phyloP scores from a whole-genome alignment of 2,329 filamentous ascomycete species.

The Gaeumannomyces tritici region DNA sequence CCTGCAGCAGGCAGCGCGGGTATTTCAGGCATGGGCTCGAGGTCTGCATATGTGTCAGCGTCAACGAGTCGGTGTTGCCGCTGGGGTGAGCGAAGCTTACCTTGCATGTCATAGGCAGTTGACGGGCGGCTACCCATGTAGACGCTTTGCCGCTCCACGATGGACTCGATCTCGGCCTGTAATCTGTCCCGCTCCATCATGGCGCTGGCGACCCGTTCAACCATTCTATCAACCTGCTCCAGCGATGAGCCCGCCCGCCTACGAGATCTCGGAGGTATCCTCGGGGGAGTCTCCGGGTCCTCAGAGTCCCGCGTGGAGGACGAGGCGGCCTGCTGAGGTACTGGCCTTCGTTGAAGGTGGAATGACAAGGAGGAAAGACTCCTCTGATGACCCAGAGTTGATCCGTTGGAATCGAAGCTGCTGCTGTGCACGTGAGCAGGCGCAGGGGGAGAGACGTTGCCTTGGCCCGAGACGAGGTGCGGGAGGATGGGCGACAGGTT shows the following conservation, averaged over 20 bases:
- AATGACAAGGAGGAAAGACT: conserved; percentile 46
- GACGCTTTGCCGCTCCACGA: conserved; percentile 51
- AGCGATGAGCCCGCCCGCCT: conserved; percentile 32
- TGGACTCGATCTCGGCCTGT: conserved; percentile 49
- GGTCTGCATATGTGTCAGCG: conserved; percentile 19
- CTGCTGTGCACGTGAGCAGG: conserved; percentile 22
- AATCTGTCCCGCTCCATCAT: conserved; percentile 49
- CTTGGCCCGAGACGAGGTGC: conserved; percentile 31
- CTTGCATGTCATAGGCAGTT: conserved; percentile 32
- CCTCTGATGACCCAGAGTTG: conserved; percentile 26
- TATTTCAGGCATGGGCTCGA: conserved; percentile 44
- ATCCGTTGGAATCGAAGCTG: conserved; percentile 23
- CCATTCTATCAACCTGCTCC: conserved; percentile 36
- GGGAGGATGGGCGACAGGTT: conserved; percentile 47
- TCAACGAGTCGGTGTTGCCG: conserved; percentile 3
- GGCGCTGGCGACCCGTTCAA: conserved; percentile 45
- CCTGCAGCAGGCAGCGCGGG: conserved; percentile 46
- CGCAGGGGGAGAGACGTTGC: conserved; percentile 22
- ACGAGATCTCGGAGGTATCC: conserved; percentile 35
- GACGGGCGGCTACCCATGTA: conserved; percentile 44
- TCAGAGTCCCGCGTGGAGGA: conserved; percentile 16
- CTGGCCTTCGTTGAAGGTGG: conserved; percentile 39
- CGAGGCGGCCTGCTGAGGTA: conserved; percentile 17
- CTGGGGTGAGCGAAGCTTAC: conserved; percentile 12
- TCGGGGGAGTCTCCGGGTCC: conserved; percentile 19